phyloP scores from a whole-genome alignment of 176 grass and related monocot species.

The Triticum urartu region DNA sequence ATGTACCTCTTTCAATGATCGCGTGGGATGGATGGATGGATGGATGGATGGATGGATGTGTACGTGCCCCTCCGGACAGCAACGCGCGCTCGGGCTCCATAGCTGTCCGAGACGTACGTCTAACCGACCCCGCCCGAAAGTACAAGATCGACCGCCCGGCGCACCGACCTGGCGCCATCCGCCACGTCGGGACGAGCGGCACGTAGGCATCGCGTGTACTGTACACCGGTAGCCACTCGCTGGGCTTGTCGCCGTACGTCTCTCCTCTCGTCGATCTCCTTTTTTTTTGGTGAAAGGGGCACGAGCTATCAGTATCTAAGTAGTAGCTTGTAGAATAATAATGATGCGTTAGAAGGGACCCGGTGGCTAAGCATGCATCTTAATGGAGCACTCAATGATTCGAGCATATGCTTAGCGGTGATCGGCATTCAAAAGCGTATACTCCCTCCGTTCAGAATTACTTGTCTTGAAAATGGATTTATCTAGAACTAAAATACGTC shows the following conservation, averaged over 20 bases:
- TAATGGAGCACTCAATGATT: too few relatives aligned
- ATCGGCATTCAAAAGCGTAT: too few relatives aligned
- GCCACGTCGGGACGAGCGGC: slow-evolving; percentile 8
- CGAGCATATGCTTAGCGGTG: too few relatives aligned
- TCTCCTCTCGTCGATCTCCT: background rate
- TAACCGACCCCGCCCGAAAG: slow-evolving; percentile 22
- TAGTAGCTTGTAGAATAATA: too few relatives aligned
- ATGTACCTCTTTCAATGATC: background rate
- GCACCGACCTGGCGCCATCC: background rate
- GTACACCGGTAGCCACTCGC: background rate
- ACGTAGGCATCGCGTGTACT: slow-evolving; percentile 8
- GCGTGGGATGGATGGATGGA: background rate
- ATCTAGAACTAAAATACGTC: too few relatives aligned
- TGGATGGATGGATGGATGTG: background rate
- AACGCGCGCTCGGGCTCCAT: background rate
- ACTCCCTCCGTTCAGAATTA: too few relatives aligned
- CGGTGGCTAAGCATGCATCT: too few relatives aligned
- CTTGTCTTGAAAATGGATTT: too few relatives aligned
- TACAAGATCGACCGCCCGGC: background rate
- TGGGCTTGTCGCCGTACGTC: background rate
- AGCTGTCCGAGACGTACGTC: slow-evolving; percentile 30
- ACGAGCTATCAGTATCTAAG: background rate
- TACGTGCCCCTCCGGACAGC: background rate
- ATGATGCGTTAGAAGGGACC: too few relatives aligned
- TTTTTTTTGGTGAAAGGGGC: background rate